phyloP scores from a whole-genome alignment of 108 stramenopile genomes.

The Discostella stelligeroides region DNA sequence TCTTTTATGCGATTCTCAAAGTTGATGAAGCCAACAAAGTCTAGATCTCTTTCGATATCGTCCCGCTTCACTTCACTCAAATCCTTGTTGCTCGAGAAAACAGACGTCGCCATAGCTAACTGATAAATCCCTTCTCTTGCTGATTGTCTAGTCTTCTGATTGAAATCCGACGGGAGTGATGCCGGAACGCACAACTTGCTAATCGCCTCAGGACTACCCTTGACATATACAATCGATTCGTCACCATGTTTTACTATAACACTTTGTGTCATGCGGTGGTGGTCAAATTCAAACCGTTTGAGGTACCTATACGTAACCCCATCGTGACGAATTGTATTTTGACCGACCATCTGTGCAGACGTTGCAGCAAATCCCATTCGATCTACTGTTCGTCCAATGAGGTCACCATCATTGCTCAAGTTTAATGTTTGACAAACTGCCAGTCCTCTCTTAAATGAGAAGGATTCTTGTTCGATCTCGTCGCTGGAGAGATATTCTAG shows the following conservation, averaged over 20 bases:
- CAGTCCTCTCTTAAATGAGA: constrained; percentile 46
- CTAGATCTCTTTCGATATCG: constrained; percentile 51
- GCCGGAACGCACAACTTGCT: constrained; percentile 42
- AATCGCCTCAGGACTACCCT: constrained; percentile 63
- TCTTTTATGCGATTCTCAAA: constrained; percentile 62
- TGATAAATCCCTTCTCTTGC: constrained; percentile 65
- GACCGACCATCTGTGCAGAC: constrained; percentile 20
- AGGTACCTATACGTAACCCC: constrained; percentile 42
- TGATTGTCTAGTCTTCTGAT: constrained; percentile 28
- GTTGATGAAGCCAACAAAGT: constrained; percentile 60
- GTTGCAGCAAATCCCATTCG: constrained; percentile 51
- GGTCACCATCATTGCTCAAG: constrained; percentile 23
- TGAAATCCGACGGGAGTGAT: constrained; percentile 55
- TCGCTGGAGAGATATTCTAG: constrained; percentile 39
- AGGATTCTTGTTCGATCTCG: neutral
- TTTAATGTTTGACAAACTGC: constrained; percentile 61
- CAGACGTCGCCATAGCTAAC: constrained; percentile 55
- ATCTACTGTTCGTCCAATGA: constrained; percentile 72
- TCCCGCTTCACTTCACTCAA: constrained; percentile 45
- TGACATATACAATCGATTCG: constrained; percentile 44
- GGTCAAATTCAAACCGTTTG: constrained; percentile 69
- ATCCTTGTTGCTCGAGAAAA: neutral
- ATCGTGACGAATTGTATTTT: constrained; percentile 29
- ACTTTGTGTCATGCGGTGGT: constrained; percentile 68
- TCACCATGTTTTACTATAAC: constrained; percentile 51